These are phyloP conservation scores for Yamadazyma pseudoaaseri DNA, from an alignment of 1,139 yeast species.

Conservation along the genomic window DNA sequence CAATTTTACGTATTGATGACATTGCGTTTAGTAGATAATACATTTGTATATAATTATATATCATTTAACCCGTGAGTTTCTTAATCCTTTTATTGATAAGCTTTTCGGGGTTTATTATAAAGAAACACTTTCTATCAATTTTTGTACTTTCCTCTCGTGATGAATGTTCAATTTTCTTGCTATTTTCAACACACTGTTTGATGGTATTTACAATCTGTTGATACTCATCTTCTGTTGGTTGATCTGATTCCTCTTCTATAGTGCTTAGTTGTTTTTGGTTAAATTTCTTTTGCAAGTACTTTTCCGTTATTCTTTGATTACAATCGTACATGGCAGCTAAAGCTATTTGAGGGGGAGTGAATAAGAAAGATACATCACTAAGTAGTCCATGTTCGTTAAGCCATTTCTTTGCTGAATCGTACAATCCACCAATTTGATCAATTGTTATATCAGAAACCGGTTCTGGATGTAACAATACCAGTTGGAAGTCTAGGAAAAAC, in stretches of 20 bases:
- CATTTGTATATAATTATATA: slow-evolving; percentile 1
- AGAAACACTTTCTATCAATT: slow-evolving; percentile 64
- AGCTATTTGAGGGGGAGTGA: slow-evolving; percentile 94
- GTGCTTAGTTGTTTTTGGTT: slow-evolving; percentile 12
- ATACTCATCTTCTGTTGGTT: slow-evolving; percentile 24
- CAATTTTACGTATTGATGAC: slow-evolving; percentile 93
- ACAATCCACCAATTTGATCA: slow-evolving; percentile 51
- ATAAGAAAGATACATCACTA: slow-evolving; percentile 74
- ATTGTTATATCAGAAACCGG: slow-evolving; percentile 38
- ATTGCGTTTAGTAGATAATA: slow-evolving; percentile 57
- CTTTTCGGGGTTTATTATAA: slow-evolving; percentile 57
- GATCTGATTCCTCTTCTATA: slow-evolving; percentile 11
- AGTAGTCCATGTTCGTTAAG: slow-evolving; percentile 62
- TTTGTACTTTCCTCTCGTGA: slow-evolving; percentile 59
- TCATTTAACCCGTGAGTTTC: slow-evolving; percentile 13
- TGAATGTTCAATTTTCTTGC: slow-evolving; percentile 44
- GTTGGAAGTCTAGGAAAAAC: slow-evolving; percentile 83
- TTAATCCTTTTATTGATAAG: slow-evolving; percentile 43
- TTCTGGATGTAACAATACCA: slow-evolving; percentile 45
- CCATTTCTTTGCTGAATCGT: slow-evolving; percentile 67
- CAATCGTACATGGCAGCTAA: slow-evolving; percentile 74
- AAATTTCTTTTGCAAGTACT: slow-evolving; percentile 61
- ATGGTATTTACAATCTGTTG: slow-evolving; percentile 46
- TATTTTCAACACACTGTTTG: slow-evolving; percentile 46
- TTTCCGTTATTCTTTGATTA: slow-evolving; percentile 61